Evolutionary conservation across 805 yeast species (phyloP).

Genomic region (Grigorovia transvaalensis): DNA sequence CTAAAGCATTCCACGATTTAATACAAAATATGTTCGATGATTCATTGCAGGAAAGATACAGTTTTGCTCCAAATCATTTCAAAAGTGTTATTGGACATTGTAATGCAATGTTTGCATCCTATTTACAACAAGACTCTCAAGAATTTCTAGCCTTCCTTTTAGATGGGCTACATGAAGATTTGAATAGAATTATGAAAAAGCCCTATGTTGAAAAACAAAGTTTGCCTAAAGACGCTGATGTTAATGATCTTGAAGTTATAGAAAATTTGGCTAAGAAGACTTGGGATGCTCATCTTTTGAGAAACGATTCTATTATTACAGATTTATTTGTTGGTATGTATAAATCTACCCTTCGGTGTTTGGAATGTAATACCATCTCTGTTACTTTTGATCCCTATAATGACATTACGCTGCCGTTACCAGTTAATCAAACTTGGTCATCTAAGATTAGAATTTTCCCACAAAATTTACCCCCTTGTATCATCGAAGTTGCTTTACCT

Average conservation of each 20-base stretch:
- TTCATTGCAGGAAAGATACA: slow-evolving; percentile 12
- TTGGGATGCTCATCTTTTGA: slow-evolving; percentile 67
- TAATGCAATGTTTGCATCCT: slow-evolving; percentile 76
- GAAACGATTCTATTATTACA: slow-evolving; percentile 77
- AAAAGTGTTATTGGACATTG: slow-evolving; percentile 69
- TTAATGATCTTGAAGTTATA: slow-evolving; percentile 43
- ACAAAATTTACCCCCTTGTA: slow-evolving; percentile 38
- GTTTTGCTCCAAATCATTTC: slow-evolving; percentile 62
- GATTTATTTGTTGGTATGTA: slow-evolving; percentile 88
- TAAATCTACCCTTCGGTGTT: slow-evolving; percentile 83
- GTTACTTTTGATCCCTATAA: slow-evolving; percentile 91
- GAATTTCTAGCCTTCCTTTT: slow-evolving; percentile 82
- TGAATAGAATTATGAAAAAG: slow-evolving; percentile 70
- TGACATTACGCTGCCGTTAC: slow-evolving; percentile 83
- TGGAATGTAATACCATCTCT: slow-evolving; percentile 67
- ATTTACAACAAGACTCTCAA: slow-evolving; percentile 90
- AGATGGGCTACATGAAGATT: slow-evolving; percentile 89
- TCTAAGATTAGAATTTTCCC: slow-evolving; percentile 55
- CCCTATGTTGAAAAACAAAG: slow-evolving; percentile 90
- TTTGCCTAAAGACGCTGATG: slow-evolving; percentile 46
- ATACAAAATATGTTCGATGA: slow-evolving; percentile 48
- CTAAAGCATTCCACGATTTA: slow-evolving; percentile 60
- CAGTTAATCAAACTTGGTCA: slow-evolving; percentile 63
- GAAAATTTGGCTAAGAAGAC: slow-evolving; percentile 57
- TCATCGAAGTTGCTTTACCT: slow-evolving; percentile 61